Percentiles rank a stretch among this genome's conserved stretches.
phyloP scores from a whole-genome alignment of 352 stramenopile genomes.

The Poterioochromonas sp. region DNA sequence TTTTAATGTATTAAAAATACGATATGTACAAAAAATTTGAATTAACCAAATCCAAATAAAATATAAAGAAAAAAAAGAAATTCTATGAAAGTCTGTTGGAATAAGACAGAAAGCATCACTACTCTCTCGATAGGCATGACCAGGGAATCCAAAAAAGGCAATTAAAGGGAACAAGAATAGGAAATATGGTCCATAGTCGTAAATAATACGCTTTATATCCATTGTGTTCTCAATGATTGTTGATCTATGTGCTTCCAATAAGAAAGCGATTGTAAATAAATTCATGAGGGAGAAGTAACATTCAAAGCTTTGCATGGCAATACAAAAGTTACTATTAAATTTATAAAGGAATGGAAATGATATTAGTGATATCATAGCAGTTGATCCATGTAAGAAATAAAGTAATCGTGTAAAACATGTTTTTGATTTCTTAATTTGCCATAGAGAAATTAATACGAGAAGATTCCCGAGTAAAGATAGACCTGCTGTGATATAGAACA shows the following conservation, averaged over 20 bases:
- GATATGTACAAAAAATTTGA: background rate
- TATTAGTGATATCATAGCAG: background rate
- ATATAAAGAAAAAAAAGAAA: background rate
- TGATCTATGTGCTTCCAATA: background rate
- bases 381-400: background rate
- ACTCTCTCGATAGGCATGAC: background rate
- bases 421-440: background rate
- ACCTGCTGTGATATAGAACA: background rate
- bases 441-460: background rate
- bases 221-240: background rate
- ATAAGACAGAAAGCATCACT: background rate
- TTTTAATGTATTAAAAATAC: background rate
- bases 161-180: background rate
- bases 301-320: background rate
- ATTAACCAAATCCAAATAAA: background rate
- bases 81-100: background rate
- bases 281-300: background rate
- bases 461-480: background rate
- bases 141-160: background rate
- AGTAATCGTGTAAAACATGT: background rate
- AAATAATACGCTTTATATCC: background rate
- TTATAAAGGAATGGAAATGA: background rate
- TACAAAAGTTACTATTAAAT: background rate
- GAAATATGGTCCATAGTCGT: background rate
- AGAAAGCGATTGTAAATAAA: background rate